These are phyloP conservation scores for Penicillium sp. DNA, from an alignment of 2,329 filamentous ascomycete species.

Conservation along the genomic window DNA sequence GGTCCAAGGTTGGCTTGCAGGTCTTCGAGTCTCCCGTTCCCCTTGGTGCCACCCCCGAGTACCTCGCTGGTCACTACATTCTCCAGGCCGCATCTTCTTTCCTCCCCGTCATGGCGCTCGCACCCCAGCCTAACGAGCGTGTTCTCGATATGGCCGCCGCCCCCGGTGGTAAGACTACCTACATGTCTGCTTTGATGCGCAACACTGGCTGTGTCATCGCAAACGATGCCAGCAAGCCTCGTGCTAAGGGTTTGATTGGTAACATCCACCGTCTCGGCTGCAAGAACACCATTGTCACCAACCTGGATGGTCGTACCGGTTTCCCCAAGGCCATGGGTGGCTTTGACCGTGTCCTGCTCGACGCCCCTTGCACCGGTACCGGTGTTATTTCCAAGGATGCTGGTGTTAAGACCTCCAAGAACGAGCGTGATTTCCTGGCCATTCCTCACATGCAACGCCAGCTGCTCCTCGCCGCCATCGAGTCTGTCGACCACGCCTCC, in stretches of 20 bases:
- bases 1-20: slow-evolving; percentile 96
- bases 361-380: slow-evolving; percentile 94
- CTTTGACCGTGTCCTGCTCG: slow-evolving; percentile 90
- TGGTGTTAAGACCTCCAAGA: slow-evolving; percentile 98
- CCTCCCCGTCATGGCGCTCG: slow-evolving; percentile 94
- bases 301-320: slow-evolving; percentile 82
- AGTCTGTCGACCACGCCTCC: slow-evolving; percentile 86
- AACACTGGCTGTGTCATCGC: slow-evolving; percentile 95
- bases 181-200: slow-evolving; percentile 95
- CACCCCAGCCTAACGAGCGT: slow-evolving; percentile 88
- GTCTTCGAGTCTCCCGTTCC: slow-evolving; percentile 89
- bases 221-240: slow-evolving; percentile 91
- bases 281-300: slow-evolving; percentile 92
- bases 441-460: slow-evolving; percentile 95
- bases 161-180: slow-evolving; percentile 93
- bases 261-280: slow-evolving; percentile 94
- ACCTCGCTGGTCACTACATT: slow-evolving; percentile 96
- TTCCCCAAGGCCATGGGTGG: slow-evolving; percentile 94
- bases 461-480: slow-evolving; percentile 86
- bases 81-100: slow-evolving; percentile 96
- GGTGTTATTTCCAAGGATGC: slow-evolving; percentile 97
- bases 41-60: slow-evolving; percentile 93
- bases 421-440: slow-evolving; percentile 88
- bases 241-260: slow-evolving; percentile 95
- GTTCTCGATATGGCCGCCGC: slow-evolving; percentile 94